These are phyloP conservation scores for Lachnellula occidentalis DNA, from an alignment of 2,329 filamentous ascomycete genomes.

Conservation along the genomic window DNA sequence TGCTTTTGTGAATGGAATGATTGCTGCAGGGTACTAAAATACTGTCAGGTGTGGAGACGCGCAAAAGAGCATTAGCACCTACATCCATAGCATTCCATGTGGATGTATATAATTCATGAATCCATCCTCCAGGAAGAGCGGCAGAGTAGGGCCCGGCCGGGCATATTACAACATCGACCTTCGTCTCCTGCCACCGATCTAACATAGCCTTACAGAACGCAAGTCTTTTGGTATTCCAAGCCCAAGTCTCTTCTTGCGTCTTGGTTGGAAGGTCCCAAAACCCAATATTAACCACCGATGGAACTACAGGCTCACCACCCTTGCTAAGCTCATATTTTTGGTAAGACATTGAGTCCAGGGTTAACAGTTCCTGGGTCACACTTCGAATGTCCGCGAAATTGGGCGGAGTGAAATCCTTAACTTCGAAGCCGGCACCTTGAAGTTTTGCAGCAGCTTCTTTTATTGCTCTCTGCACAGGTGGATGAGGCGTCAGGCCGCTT, in stretches of 20 bases:
- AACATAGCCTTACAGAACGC: slow-evolving; percentile 33
- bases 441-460: slow-evolving; percentile 27
- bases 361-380: slow-evolving; percentile 32
- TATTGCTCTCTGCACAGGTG: slow-evolving; percentile 28
- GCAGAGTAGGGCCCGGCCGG: slow-evolving; percentile 31
- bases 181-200: slow-evolving; percentile 32
- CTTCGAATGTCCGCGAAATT: slow-evolving; percentile 30
- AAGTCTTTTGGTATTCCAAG: slow-evolving; percentile 31
- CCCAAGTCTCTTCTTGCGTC: slow-evolving; percentile 32
- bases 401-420: slow-evolving; percentile 30
- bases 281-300: slow-evolving; percentile 31
- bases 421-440: slow-evolving; percentile 26
- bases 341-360: slow-evolving; percentile 34
- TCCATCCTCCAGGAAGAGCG: slow-evolving; percentile 31
- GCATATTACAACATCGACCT: slow-evolving; percentile 28
- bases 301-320: slow-evolving; percentile 31
- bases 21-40: slow-evolving; percentile 30
- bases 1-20: slow-evolving; percentile 30
- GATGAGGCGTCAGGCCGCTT: slow-evolving; percentile 30
- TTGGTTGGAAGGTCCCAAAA: slow-evolving; percentile 32
- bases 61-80: slow-evolving; percentile 3
- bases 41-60: neutral
- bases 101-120: slow-evolving; percentile 33
- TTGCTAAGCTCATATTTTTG: slow-evolving; percentile 29
- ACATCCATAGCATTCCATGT: slow-evolving; percentile 34